Conservation (phyloP, 1,284 basidiomycete species). For the Athelia sp. region DNA sequence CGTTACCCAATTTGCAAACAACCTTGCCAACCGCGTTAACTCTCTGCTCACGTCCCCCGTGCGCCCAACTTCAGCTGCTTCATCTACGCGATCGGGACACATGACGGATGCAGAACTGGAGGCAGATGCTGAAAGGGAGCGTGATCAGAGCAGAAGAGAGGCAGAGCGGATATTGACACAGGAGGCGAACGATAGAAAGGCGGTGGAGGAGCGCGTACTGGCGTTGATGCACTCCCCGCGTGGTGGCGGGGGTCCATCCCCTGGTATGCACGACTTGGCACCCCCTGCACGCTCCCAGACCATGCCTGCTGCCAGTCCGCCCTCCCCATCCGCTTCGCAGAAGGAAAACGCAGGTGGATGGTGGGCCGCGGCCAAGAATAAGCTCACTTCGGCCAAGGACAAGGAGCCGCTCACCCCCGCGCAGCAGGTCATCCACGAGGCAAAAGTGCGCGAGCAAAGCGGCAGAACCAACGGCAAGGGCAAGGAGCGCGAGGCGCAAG, state of each 20-base stretch:
- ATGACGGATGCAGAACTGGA: constrained; percentile 73
- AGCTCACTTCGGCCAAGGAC: constrained; percentile 71
- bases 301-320: constrained; percentile 38
- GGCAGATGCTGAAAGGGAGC: constrained; percentile 69
- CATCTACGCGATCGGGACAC: constrained; percentile 22
- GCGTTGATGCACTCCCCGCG: constrained; percentile 53
- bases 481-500: constrained; percentile 44
- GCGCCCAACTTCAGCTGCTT: constrained; percentile 36
- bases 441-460: constrained; percentile 63
- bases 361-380: constrained; percentile 68
- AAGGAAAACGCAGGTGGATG: constrained; percentile 50
- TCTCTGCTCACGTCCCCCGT: constrained; percentile 60
- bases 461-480: constrained; percentile 40
- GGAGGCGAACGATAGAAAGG: constrained; percentile 63
- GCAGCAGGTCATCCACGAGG: constrained; percentile 70
- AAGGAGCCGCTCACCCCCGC: constrained; percentile 71
- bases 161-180: constrained; percentile 68
- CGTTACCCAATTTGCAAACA: constrained; percentile 64
- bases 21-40: constrained; percentile 64
- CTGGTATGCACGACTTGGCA: constrained; percentile 31
- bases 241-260: constrained; percentile 16
- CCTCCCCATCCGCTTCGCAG: constrained; percentile 57
- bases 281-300: constrained; percentile 53
- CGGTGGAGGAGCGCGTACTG: constrained; percentile 68
- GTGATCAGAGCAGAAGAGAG: constrained; percentile 66